Base-by-base conservation (phyloP, 1,139 yeast species). In the Geotrichum histeridarum region DNA sequence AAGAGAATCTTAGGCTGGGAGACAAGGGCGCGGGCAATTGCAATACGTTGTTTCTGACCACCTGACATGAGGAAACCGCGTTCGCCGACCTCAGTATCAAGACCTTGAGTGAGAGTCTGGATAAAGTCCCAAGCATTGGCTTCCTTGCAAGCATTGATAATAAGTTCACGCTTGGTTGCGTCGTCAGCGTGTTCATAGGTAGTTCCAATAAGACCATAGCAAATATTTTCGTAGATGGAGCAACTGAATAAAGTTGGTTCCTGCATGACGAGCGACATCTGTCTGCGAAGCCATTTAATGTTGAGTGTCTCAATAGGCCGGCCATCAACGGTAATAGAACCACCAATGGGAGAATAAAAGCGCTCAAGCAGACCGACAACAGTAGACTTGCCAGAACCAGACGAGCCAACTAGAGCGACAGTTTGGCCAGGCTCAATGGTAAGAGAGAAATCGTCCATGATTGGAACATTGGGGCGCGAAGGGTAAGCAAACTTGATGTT, bases 341-440 rank as follows among this genome's bases (percentile, higher is more conserved):
- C 96, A 1, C 77, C 67, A 54, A 80, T 77, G 1, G 78, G 77
- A 44, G 76, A 75, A 67, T 89, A 88, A 55, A 87, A 82, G 53
- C 96, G 77, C 59, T 89, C 75, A 27, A 90, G 70, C 48, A 90
- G 71, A 7, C 89, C 81, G 0, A 91, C 84, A 38, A 90, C 78
- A 0, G 97, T 90, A 5, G 95, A 86, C 66, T 90, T 90, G 17
- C 97, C 97, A 55, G 94, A 84, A 0, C 97, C 97, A 15, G 95
- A 86, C n/a, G 93, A 88, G 0, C 97, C 97, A 14, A 89, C 96
- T 53, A 90, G 78, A 65, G 96, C 93, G 7, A 93, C 83, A 56
- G 89, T 87, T 54, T 89, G 84, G 14, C 93, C 90, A 3, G 86
- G 80, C 11, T 76, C 70, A 36, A 90, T 78, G 9, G 70, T 74